A percentile compares a stretch with the other conserved stretches of the same genome.
phyloP scores from a whole-genome alignment of 805 yeast species.

The Metschnikowia gelsemii region DNA sequence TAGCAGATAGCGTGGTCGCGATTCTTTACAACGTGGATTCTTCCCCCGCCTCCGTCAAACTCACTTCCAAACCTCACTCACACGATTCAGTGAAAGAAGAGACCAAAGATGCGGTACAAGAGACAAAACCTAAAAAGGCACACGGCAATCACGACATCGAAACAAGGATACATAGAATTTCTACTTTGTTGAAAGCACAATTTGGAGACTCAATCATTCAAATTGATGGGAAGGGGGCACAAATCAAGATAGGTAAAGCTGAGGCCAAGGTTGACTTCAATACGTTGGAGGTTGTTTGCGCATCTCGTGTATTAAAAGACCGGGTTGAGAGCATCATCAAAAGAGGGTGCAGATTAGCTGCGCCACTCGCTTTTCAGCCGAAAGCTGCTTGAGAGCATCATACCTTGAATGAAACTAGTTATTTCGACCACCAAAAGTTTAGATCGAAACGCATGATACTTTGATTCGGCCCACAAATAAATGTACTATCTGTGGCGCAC shows the following conservation, averaged over 20 bases:
- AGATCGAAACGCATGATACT: no score
- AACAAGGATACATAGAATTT: conserved; percentile 48
- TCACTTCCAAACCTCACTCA: conserved; percentile 61
- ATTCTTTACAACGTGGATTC: conserved; percentile 89
- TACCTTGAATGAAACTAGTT: background rate
- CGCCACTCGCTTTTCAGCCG: conserved; percentile 64
- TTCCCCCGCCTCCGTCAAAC: conserved; percentile 90
- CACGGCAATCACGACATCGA: conserved; percentile 28
- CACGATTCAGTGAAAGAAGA: conserved; percentile 39
- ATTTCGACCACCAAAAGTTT: no score
- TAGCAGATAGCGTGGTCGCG: conserved; percentile 92
- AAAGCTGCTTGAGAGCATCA: conserved; percentile 14
- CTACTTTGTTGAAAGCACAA: conserved; percentile 70
- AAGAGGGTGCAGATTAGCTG: conserved; percentile 76
- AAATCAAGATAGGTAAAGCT: conserved; percentile 69
- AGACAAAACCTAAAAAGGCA: conserved; percentile 21
- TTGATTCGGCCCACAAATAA: no score
- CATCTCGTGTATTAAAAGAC: conserved; percentile 72
- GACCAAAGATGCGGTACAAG: conserved; percentile 19
- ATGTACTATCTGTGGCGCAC: no score
- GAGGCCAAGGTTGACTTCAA: conserved; percentile 68
- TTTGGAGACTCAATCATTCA: conserved; percentile 73
- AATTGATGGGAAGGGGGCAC: conserved; percentile 47
- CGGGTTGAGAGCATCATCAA: conserved; percentile 78
- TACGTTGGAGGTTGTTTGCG: conserved; percentile 65